Conservation (phyloP, 352 stramenopile genomes). For the Pythium brachiatum region DNA sequence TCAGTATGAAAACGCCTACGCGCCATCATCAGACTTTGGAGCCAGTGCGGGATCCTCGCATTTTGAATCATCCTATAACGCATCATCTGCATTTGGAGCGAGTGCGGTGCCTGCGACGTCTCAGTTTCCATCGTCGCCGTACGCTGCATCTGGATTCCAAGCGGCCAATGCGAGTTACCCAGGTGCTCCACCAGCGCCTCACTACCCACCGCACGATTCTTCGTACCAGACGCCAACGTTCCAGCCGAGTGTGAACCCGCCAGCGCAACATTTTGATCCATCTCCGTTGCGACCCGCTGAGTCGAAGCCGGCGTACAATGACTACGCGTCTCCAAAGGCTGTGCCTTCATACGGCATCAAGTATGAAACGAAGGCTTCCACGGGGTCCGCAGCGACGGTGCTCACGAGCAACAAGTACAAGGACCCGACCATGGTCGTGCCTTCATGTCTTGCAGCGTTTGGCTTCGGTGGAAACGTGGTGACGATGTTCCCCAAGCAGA, state of each 20-base stretch:
- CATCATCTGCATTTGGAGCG: not conserved
- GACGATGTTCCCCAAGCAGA: constrained; percentile 87
- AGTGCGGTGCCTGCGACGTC: not conserved
- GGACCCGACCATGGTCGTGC: constrained; percentile 70
- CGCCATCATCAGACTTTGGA: not conserved
- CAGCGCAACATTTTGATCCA: not conserved
- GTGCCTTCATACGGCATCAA: not conserved
- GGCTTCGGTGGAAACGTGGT: constrained; percentile 88
- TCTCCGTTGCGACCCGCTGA: not conserved
- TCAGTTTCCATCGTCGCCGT: constrained; percentile 1
- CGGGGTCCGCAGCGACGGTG: not conserved
- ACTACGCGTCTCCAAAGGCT: constrained; percentile 5
- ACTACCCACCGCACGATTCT: not conserved
- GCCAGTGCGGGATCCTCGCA: not conserved
- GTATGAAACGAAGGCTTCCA: constrained; percentile 18
- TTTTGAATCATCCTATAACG: constrained; percentile 2
- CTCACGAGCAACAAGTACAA: constrained; percentile 74
- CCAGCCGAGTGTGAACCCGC: not conserved
- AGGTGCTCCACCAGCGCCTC: not conserved
- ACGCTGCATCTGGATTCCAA: not conserved
- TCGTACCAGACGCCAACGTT: constrained; percentile 16
- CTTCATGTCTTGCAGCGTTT: constrained; percentile 76
- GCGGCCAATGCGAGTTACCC: not conserved
- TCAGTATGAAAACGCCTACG: not conserved
- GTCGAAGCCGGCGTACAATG: constrained; percentile 16